A percentile compares a stretch with the other conserved stretches of the same genome.
These are phyloP conservation scores for Cytospora leucostoma DNA, from an alignment of 2,329 filamentous ascomycete species.

Conservation along the genomic window DNA sequence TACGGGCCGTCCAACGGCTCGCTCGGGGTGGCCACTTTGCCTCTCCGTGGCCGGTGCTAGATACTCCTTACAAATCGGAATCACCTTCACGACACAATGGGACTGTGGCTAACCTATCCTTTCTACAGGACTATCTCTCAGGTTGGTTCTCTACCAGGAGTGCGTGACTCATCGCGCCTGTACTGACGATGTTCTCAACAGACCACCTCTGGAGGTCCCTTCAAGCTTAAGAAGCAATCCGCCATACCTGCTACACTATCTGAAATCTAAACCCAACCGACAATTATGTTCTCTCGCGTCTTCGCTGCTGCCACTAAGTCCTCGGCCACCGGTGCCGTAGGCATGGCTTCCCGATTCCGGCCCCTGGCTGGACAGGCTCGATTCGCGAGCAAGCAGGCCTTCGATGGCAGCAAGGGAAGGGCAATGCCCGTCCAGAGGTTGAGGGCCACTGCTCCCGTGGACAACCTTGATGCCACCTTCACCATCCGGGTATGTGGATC, in stretches of 20 bases:
- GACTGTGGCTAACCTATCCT: slow-evolving; percentile 44
- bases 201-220: slow-evolving; percentile 58
- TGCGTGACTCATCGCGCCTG: slow-evolving; percentile 46
- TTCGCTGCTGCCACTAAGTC: slow-evolving; percentile 55
- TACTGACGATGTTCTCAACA: slow-evolving; percentile 40
- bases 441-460: slow-evolving; percentile 64
- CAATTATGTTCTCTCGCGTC: slow-evolving; percentile 63
- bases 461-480: slow-evolving; percentile 82
- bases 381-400: slow-evolving; percentile 48
- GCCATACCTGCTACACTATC: slow-evolving; percentile 26
- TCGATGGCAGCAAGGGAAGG: slow-evolving; percentile 69
- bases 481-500: slow-evolving; percentile 74
- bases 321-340: slow-evolving; percentile 47
- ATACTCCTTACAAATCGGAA: slow-evolving; percentile 6
- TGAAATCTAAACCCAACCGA: slow-evolving; percentile 30
- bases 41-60: background rate
- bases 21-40: background rate
- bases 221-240: slow-evolving; percentile 43
- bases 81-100: slow-evolving; percentile 17
- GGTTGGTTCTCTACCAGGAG: slow-evolving; percentile 50
- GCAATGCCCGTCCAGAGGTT: slow-evolving; percentile 61
- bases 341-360: slow-evolving; percentile 36
- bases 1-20: background rate
- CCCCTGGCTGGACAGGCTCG: slow-evolving; percentile 39
- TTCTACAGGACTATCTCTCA: slow-evolving; percentile 71